These are phyloP conservation scores for Stropharia rugosoannulata DNA, from an alignment of 768 basidiomycete species.

Conservation along the genomic window DNA sequence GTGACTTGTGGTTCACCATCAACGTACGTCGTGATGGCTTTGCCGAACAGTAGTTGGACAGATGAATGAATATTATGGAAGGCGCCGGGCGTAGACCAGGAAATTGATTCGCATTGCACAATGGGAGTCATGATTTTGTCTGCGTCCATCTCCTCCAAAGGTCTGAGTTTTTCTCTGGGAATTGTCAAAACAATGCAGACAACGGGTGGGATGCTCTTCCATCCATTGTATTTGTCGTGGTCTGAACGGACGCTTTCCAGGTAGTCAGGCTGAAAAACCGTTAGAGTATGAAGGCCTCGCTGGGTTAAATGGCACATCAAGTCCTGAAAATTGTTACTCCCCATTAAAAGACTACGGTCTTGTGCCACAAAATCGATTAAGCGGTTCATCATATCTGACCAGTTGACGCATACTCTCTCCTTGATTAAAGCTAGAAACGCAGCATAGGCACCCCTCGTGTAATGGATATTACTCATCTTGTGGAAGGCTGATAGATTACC, in stretches of 20 bases:
- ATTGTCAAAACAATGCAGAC: constrained; percentile 35
- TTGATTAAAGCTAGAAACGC: constrained; percentile 41
- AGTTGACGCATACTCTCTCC: constrained; percentile 33
- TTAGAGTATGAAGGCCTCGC: constrained; percentile 23
- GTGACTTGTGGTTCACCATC: constrained; percentile 11
- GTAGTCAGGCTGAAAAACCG: constrained; percentile 6
- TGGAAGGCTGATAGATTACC: constrained; percentile 1
- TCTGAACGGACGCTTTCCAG: constrained; percentile 5
- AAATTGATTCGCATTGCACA: constrained; percentile 32
- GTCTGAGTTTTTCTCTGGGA: constrained; percentile 28
- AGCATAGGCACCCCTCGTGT: constrained; percentile 48
- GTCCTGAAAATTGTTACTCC: constrained; percentile 35
- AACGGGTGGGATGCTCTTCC: constrained; percentile 34
- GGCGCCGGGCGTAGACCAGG: neutral
- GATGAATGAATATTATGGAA: constrained; percentile 33
- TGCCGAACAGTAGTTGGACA: constrained; percentile 33
- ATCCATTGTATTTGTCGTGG: constrained; percentile 27
- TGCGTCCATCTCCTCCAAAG: constrained; percentile 21
- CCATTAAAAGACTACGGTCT: constrained; percentile 24
- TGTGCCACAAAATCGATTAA: constrained; percentile 25
- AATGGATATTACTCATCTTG: constrained; percentile 33
- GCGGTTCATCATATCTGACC: constrained; percentile 39
- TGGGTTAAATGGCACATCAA: constrained; percentile 35
- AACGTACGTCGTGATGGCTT: constrained; percentile 4
- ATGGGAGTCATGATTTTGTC: constrained; percentile 24